A percentile compares a stretch with the other conserved stretches of the same genome.
Evolutionary conservation across 805 yeast species (phyloP).

Genomic region (Kodamaea neixiangensis): DNA sequence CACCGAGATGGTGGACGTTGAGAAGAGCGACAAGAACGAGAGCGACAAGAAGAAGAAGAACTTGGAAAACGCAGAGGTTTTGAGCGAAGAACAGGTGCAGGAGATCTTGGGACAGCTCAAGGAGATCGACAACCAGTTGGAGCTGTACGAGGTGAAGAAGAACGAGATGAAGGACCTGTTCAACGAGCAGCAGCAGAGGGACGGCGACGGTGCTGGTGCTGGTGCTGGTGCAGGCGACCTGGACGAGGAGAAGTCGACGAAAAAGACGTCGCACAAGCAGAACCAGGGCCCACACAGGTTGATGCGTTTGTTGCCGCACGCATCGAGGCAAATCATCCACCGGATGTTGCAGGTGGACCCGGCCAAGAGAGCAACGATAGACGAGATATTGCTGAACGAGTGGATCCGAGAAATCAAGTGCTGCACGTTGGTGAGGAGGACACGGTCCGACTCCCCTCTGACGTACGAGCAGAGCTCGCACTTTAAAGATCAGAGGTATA

Average conservation of each 20-base stretch:
- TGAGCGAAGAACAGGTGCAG: constrained; percentile 34
- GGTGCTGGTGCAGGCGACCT: neutral
- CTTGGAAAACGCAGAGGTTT: constrained; percentile 26
- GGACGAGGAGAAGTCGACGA: constrained; percentile 21
- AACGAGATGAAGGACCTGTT: constrained; percentile 36
- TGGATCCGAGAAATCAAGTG: constrained; percentile 67
- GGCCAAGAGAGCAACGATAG: constrained; percentile 60
- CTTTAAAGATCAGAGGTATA: constrained; percentile 10
- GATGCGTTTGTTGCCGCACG: constrained; percentile 80
- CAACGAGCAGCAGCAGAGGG: constrained; percentile 20
- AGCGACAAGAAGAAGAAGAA: constrained; percentile 21
- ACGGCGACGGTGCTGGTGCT: neutral
- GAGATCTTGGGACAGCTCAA: constrained; percentile 35
- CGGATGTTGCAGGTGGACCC: constrained; percentile 67
- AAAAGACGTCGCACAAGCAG: constrained; percentile 48
- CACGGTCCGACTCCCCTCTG: neutral
- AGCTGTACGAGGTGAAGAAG: constrained; percentile 37
- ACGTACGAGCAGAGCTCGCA: neutral
- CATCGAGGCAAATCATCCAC: constrained; percentile 73
- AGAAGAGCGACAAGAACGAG: neutral
- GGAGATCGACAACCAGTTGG: constrained; percentile 38
- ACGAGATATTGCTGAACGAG: constrained; percentile 64
- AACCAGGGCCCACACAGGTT: constrained; percentile 83
- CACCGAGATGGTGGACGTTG: constrained; percentile 11
- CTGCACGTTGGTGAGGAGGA: constrained; percentile 50